phyloP scores from a whole-genome alignment of 768 basidiomycete species.

The Coprinopsis strossmayeri region DNA sequence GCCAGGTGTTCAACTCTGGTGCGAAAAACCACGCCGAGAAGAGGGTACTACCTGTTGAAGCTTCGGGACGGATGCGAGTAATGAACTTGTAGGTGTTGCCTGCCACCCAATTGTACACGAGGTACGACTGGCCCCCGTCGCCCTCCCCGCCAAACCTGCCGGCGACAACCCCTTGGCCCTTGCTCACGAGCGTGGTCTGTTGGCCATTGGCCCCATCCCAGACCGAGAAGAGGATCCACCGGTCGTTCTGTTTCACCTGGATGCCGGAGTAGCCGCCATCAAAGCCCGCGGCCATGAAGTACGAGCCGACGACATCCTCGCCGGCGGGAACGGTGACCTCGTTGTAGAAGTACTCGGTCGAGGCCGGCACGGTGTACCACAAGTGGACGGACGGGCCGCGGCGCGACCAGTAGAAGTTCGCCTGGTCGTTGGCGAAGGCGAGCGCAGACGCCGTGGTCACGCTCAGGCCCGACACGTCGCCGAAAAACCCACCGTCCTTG shows the following conservation, averaged over 20 bases:
- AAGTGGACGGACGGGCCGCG: slow-evolving; percentile 15
- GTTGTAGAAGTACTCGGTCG: slow-evolving; percentile 15
- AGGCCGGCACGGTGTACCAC: slow-evolving; percentile 11
- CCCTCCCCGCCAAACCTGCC: slow-evolving; percentile 13
- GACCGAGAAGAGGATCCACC: slow-evolving; percentile 13
- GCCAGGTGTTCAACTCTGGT: slow-evolving; percentile 12
- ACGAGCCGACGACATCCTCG: slow-evolving; percentile 12
- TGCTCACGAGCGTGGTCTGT: slow-evolving; percentile 16
- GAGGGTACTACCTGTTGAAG: slow-evolving; percentile 12
- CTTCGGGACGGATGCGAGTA: slow-evolving; percentile 15
- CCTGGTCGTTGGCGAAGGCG: slow-evolving; percentile 13
- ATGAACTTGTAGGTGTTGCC: slow-evolving; percentile 15
- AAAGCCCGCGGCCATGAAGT: slow-evolving; percentile 15
- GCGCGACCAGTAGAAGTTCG: slow-evolving; percentile 15
- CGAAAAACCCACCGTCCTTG: slow-evolving; percentile 13
- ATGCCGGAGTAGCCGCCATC: slow-evolving; percentile 12
- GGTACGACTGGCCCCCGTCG: slow-evolving; percentile 11
- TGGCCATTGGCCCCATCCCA: slow-evolving; percentile 14
- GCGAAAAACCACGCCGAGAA: slow-evolving; percentile 15
- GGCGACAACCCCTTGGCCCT: slow-evolving; percentile 12
- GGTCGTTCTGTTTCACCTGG: slow-evolving; percentile 11
- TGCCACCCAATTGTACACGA: slow-evolving; percentile 13
- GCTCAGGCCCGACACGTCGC: slow-evolving; percentile 13
- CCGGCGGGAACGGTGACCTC: slow-evolving; percentile 15
- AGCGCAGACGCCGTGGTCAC: slow-evolving; percentile 11